Evolutionary conservation across 805 yeast genomes (phyloP), one percentile per base, ranked within the genome.

Genomic region (Hanseniaspora clermontiae): DNA sequence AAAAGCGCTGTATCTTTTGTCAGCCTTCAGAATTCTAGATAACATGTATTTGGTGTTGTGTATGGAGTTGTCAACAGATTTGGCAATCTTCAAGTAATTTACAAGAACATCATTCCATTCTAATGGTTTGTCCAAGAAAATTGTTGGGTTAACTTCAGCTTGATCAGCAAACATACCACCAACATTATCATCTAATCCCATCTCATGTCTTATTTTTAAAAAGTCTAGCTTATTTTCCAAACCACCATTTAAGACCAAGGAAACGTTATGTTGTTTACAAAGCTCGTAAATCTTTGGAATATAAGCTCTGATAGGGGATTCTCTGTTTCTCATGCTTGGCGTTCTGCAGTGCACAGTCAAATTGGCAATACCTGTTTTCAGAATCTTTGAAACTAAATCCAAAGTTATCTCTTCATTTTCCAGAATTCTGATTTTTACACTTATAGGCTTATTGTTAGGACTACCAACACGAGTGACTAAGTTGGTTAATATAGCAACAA

Each of bases 111-210:
- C 65, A 29, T 69, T 73, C 86, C 91, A 86, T 0, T 77, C 71
- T 49, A 75, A 65, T 4, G 74, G 74, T 0, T 63, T 60, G 8
- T 66, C 64, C 34, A 68, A 67, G 66, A 93, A 93, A 40, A 87
- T 82, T 0, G 95, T 76, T 8, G 95, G 93, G 65, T 93, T 90
- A 7, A 77, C 65, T 69, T 93, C 97, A 0, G 97, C 97, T 34
- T 81, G 80, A 36, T 87, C 84, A 1, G 97, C 98, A 63, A 90
- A 81, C 98, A 93, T 91, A 7, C 87, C 90, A 4, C 97, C 95
- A n/a, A 84, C 70, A 52, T 78, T 78, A 1, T 76, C 75, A 5
- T 66, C 60, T 14, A 67, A 55, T 0, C 82, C 79, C 61, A 77
- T 78, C n/a, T 69, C 66, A 10, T 68, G 61, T 63, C 79, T 83